phyloP scores from a whole-genome alignment of 164 flowering plant genomes.

The Buxus sempervirens region DNA sequence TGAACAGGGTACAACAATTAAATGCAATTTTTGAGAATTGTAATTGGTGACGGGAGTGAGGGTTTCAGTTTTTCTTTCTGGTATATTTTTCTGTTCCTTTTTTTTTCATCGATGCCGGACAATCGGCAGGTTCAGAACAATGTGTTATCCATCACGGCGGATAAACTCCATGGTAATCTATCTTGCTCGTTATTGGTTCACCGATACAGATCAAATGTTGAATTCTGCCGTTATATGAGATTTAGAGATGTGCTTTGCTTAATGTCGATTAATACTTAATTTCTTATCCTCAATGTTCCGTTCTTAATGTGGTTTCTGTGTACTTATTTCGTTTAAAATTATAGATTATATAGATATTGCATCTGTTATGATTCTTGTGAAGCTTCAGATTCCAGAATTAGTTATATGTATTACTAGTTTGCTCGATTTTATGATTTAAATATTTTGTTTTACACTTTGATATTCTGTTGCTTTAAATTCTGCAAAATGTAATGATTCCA shows the following conservation, averaged over 20 bases:
- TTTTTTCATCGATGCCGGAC: conserved; percentile 44
- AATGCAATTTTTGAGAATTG: too few relatives aligned
- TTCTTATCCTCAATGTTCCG: too few relatives aligned
- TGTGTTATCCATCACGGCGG: conserved; percentile 32
- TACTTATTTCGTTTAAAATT: not conserved
- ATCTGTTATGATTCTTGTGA: not conserved
- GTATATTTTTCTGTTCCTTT: not conserved
- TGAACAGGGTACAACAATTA: too few relatives aligned
- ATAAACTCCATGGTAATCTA: conserved; percentile 40
- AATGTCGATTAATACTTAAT: not conserved
- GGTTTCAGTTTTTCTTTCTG: not conserved
- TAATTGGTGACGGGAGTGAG: conserved; percentile 22
- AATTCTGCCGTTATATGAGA: not conserved
- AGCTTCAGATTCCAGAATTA: not conserved
- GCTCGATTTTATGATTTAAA: not conserved
- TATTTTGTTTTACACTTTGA: not conserved
- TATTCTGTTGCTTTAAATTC: not conserved
- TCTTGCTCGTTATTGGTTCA: conserved; percentile 5
- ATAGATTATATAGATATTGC: too few relatives aligned
- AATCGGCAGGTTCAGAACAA: conserved; percentile 39
- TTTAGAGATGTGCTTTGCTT: not conserved
- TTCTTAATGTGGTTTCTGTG: not conserved
- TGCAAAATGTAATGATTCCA: not conserved
- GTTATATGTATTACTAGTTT: not conserved
- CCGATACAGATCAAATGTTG: not conserved